A percentile compares a stretch with the other conserved stretches of the same genome.
Conservation (phyloP, 352 stramenopile genomes). For the Phytophthora fragariae region DNA sequence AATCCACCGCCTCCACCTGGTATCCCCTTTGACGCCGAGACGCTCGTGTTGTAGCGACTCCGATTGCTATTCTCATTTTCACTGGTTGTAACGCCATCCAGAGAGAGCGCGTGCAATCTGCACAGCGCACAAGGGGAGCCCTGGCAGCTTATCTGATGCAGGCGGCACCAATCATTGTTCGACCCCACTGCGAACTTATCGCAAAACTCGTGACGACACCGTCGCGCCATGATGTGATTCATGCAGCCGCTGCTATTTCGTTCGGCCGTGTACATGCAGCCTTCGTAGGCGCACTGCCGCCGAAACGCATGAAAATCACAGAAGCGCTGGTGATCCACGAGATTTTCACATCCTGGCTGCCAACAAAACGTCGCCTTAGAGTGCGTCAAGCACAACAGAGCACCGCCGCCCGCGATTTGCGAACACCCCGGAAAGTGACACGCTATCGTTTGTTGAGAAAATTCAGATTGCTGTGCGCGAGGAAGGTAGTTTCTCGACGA, state of each 20-base stretch:
- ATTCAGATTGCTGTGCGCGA: slow-evolving; percentile 9
- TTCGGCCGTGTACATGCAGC: slow-evolving; percentile 51
- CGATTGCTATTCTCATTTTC: slow-evolving; percentile 39
- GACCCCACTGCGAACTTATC: slow-evolving; percentile 64
- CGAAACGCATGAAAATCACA: slow-evolving; percentile 65
- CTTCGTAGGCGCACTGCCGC: slow-evolving; percentile 66
- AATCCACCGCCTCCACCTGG: slow-evolving; percentile 1
- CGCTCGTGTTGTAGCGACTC: slow-evolving; percentile 27
- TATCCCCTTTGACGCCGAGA: slow-evolving; percentile 15
- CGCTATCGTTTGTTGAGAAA: slow-evolving; percentile 6
- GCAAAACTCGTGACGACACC: slow-evolving; percentile 68
- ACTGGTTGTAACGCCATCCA: slow-evolving; percentile 16
- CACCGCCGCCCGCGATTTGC: slow-evolving; percentile 33
- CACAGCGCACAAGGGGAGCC: slow-evolving; percentile 67
- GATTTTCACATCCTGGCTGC: slow-evolving; percentile 65
- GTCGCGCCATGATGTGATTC: slow-evolving; percentile 49
- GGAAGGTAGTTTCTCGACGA: slow-evolving; percentile 4
- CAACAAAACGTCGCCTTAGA: slow-evolving; percentile 66
- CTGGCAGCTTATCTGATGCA: slow-evolving; percentile 62
- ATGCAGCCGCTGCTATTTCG: slow-evolving; percentile 50
- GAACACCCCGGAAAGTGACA: slow-evolving; percentile 60
- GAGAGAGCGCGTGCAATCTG: slow-evolving; percentile 39
- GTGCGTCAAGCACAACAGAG: slow-evolving; percentile 57
- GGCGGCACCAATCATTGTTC: slow-evolving; percentile 45
- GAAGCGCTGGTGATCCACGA: slow-evolving; percentile 61